Base-by-base conservation (phyloP, 805 yeast species). In the Teunomyces atbi region DNA sequence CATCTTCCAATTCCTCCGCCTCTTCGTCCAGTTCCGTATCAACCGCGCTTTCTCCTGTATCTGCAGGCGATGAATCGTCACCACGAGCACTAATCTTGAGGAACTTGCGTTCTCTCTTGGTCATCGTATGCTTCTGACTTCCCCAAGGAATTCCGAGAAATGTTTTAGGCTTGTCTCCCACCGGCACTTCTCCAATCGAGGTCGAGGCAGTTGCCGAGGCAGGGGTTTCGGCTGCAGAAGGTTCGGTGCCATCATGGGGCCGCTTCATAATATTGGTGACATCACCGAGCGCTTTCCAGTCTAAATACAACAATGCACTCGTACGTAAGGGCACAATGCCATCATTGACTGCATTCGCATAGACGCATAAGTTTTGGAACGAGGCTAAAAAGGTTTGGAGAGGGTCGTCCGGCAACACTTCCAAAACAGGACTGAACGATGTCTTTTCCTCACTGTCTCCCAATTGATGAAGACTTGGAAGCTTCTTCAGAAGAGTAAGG, bases 271-370 rank as follows among this genome's bases (percentile, higher is more conserved):
- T 48, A 8, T 59, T 66, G 10, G 58, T 59, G 4, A 71, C 71
- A 30, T 69, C 69, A 2, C 74, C 76, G 28, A 73, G 55, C 1
- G 77, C 76, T 26, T 61, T 60, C 64, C 71, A 73, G 51, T 73
- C 78, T 43, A 73, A 54, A 44, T 71, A 73, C 16, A 73, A 55
- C 43, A 73, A 57, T 1, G 75, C 73, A 27, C 74, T 61, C 0
- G 78, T 73, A 40, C 78, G 55, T 27, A 73, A 58, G 1, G 78
- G 78, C 1, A 71, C 77, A 16, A 73, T 72, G 2, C 78, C 78
- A 49, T 73, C 78, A 45, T 72, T 71, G 12, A 73, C 59, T 4
- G 74, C 73, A 52, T 73, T 73, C 13, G 78, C 77, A 50, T 73
- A 73, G 4, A 71, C 50, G 2, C 74, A 67, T 30, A 71, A 61